Base-by-base conservation (phyloP, 495 filamentous ascomycete species). In the Ramalina intermedia region DNA sequence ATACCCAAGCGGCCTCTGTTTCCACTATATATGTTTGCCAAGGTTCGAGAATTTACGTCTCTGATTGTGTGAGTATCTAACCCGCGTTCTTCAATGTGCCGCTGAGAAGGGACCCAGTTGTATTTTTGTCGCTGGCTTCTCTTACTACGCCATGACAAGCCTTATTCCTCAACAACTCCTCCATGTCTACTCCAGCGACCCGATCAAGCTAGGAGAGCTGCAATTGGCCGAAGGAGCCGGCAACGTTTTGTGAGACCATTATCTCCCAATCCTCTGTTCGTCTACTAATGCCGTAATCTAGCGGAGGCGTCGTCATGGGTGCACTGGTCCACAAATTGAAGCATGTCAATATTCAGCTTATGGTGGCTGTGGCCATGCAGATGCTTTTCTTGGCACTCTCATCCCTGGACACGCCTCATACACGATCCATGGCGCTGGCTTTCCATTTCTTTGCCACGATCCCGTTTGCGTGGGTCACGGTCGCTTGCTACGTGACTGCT, bases 391-490 rank as follows among this genome's bases (percentile, higher is more conserved):
- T 18, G 8, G 48, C 37, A 37, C 48, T 50, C 23, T 42, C 42
- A 16, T 38, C 48, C 16, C 39, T 50, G 23, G 42, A 42, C 23
- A 50, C 48, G 18, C 48, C 48, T 2, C 24, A 50, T 41, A 39
- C 38, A 23, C 37, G 23, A 33, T 11, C 48, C 8, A 27, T 50
- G 35, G 40, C 48, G 8, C 18, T 50, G 23, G 48, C 42, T 20
- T 50, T 40, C 23, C 48, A 50, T 43, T 50, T 50, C 40, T 50
- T 50, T 35, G 48, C 48, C 8, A 50, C 40, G 13, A 20, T 46
- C 20, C 48, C 48, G n/a, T 50, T 50, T 45, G 48, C 48, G 14
- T 50, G 48, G 48, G 27, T 50, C 3, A 50, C 48, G 33, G 42
- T 42, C 8, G 40, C 38, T 14, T 50, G 48, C 40, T 50, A 50